These are phyloP conservation scores for Rhizodiscina lignyota DNA, from an alignment of 495 filamentous ascomycete species.

Conservation along the genomic window DNA sequence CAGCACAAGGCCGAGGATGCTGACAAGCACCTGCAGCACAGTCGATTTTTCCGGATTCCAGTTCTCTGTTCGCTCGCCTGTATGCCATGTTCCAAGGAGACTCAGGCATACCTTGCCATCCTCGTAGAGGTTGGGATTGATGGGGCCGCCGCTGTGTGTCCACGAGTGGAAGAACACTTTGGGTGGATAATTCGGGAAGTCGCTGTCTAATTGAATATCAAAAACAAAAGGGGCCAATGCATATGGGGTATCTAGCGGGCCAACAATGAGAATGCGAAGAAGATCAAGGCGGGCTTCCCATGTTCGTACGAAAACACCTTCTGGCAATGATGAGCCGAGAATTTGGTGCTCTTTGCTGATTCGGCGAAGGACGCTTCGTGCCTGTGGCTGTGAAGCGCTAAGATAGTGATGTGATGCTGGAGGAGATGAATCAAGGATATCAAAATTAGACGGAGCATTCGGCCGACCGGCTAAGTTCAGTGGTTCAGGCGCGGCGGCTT, in stretches of 20 bases:
- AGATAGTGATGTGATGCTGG: constrained; percentile 33
- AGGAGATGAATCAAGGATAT: constrained; percentile 25
- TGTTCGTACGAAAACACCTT: constrained; percentile 38
- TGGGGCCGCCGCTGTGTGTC: constrained; percentile 29
- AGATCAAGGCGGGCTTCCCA: constrained; percentile 44
- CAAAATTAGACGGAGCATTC: constrained; percentile 22
- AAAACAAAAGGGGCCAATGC: constrained; percentile 44
- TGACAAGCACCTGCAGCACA: constrained; percentile 42
- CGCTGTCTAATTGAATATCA: constrained; percentile 31
- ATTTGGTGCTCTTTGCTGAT: constrained; percentile 41
- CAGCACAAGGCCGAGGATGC: constrained; percentile 41
- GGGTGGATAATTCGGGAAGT: constrained; percentile 33
- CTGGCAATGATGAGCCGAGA: constrained; percentile 33
- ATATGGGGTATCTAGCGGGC: constrained; percentile 42
- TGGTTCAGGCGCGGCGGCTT: neutral
- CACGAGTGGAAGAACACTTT: constrained; percentile 39
- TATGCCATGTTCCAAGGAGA: constrained; percentile 43
- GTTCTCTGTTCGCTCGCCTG: constrained; percentile 30
- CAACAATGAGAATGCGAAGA: constrained; percentile 39
- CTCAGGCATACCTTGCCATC: constrained; percentile 45
- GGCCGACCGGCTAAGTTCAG: constrained; percentile 12
- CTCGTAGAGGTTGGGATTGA: constrained; percentile 50
- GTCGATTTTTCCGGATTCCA: constrained; percentile 36
- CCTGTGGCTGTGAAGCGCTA: neutral
- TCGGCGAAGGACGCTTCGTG: constrained; percentile 26